A percentile compares a stretch with the other conserved stretches of the same genome.
Conservation (phyloP, 2,329 filamentous ascomycete genomes). For the Penicillium sp. region DNA sequence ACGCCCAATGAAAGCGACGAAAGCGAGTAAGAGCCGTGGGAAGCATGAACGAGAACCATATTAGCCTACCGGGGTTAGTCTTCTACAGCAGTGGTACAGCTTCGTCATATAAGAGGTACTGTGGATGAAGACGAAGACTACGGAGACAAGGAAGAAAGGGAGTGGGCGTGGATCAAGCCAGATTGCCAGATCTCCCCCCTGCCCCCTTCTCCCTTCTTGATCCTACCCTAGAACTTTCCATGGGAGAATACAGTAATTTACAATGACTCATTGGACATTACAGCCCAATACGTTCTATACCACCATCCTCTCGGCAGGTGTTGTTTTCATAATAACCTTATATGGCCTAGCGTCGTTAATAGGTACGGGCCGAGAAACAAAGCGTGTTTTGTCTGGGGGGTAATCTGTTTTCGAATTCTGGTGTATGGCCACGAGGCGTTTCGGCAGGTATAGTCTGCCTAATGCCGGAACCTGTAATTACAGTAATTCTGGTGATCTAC, state of each 20-base stretch:
- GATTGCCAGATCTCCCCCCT: slow-evolving; percentile 1
- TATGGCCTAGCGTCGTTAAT: no score
- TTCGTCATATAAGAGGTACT: slow-evolving; percentile 1
- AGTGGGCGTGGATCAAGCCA: slow-evolving; percentile 3
- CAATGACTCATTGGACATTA: no score
- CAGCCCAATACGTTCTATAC: no score
- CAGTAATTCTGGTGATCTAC: slow-evolving; percentile 4
- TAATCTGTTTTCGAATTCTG: neutral
- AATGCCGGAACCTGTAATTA: slow-evolving; percentile 6
- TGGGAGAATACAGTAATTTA: no score
- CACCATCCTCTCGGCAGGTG: no score
- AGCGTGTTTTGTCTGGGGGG: neutral
- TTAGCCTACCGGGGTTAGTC: slow-evolving; percentile 8
- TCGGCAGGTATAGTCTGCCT: neutral
- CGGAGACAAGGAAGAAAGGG: neutral
- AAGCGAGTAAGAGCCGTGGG: slow-evolving; percentile 2
- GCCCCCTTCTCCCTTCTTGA: neutral
- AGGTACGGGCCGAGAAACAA: neutral
- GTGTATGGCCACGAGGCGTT: neutral
- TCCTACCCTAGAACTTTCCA: no score
- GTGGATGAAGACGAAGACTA: slow-evolving; percentile 1
- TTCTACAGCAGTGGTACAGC: slow-evolving; percentile 5
- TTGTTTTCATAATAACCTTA: no score
- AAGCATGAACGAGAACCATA: slow-evolving; percentile 3
- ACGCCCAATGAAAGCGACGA: slow-evolving; percentile 1